Evolutionary conservation across 2,329 filamentous ascomycete genomes (phyloP), one percentile per base, ranked within the genome.

Genomic region (Trichoderma cornu-damae): DNA sequence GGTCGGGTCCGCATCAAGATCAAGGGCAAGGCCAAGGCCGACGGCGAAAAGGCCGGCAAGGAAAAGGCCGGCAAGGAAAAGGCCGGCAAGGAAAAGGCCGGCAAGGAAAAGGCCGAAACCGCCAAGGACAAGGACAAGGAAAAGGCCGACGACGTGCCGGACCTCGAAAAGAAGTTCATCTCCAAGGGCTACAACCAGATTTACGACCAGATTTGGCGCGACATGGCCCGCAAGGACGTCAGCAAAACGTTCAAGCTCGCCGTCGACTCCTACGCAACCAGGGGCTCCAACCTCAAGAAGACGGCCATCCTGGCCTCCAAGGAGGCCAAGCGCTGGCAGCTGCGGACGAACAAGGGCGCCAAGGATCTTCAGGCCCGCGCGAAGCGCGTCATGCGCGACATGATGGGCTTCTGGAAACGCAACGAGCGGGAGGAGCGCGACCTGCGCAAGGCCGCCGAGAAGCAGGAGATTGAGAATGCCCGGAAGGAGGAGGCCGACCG

Each of bases 371-470:
- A 97, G 70, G 94, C 94, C 40, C 86, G 94, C 47, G 94, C 94
- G 59, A 99, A 99, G 79, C 88, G 94, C 64, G 93, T 93, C 59
- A 99, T 99, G 94, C 86, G 94, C 70, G 94, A 99, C 75, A 99
- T 99, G 94, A 94, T 96, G 83, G 86, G 89, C 58, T 99, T 97
- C 81, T 99, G 94, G 94, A 97, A 97, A 75, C 88, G 93, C 58
- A 99, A 99, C 71, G 94, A 99, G 73, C 88, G 93, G 53, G 94
- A 99, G 70, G 94, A 99, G 71, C 89, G 94, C 60, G 94, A 99
- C 71, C 79, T 95, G 62, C 87, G 94, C 64, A 95, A 96, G 76
- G 86, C 92, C 52, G 94, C 94, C 4, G 94, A 99, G 77, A 90
- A 88, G 71, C 91, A 96, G 71, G 94, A 97, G 75, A 83, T 99